Base-by-base conservation (phyloP, 2,329 filamentous ascomycete species). In the Fusarium irregulare region DNA sequence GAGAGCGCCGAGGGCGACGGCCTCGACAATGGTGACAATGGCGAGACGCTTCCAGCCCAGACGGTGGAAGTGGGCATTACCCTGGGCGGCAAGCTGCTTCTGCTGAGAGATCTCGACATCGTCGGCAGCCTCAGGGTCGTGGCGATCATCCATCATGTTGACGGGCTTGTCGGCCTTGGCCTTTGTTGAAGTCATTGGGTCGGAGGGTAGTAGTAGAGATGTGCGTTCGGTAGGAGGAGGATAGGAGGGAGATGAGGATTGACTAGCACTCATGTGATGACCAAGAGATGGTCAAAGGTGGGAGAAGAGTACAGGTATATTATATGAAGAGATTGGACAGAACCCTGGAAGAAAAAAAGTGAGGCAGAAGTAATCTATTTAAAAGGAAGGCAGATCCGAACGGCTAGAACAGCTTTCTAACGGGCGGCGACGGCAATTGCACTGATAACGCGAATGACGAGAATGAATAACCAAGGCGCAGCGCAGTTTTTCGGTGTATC, bases 41-140 rank as follows among this genome's bases (percentile, higher is more conserved):
- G 69, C 65, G 13, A 71, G 66, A n/a, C 69, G 68, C 60, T 71
- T 70, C 67, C 67, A 70, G 14, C 67, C 67, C 12, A 70, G 45
- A n/a, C 67, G 67, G 25, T 70, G 67, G 57, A 70, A 70, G 30
- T 70, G 67, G 7, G 67, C 67, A n/a, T 70, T 70, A 34, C 67
- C 67, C 25, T 67, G 44, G 4, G 66, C 67, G 6, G 66, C 67
- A 13, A 70, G 67, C 41, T 70, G 56, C 62, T 70, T 70, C 25
- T 70, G 67, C 20, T 70, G 66, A 11, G 66, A 70, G n/a, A 70
- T 57, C 16, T 69, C 47, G 23, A 70, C 25, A 4, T 69, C 66
- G 16, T 69, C 66, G 13, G 61, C 61, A 0, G 51, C 45, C 57
- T 69, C 55, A 16, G 50, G 51, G 21, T 70, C 48, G 7, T 55